Conservation (phyloP, 768 basidiomycete species). For the Cantharellus cinnabarinus region DNA sequence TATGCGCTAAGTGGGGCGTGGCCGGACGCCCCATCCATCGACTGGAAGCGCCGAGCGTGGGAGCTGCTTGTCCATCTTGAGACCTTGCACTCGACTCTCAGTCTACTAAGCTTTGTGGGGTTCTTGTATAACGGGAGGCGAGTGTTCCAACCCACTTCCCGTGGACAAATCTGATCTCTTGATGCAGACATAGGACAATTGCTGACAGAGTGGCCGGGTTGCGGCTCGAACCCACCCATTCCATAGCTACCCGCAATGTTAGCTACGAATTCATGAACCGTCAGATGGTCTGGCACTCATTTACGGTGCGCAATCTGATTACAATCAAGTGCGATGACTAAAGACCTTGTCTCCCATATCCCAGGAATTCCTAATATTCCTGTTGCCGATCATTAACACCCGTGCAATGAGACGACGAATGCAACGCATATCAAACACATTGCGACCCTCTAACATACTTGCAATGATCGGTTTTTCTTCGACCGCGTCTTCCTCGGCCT, state of each 20-base stretch:
- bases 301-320: conserved; percentile 45
- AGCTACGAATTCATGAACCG: conserved; percentile 99
- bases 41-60: conserved; percentile 58
- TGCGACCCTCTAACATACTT: background rate
- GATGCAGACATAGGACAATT: conserved; percentile 59
- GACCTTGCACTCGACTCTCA: conserved; percentile 38
- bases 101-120: conserved; percentile 53
- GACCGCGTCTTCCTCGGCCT: background rate
- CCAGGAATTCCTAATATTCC: conserved; percentile 88
- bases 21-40: conserved; percentile 76
- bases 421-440: conserved; percentile 17
- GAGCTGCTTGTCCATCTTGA: conserved; percentile 43
- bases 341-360: background rate
- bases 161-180: background rate
- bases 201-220: conserved; percentile 60
- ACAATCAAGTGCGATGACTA: background rate
- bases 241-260: conserved; percentile 56
- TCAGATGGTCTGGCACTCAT: conserved; percentile 98
- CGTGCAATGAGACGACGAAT: conserved; percentile 40
- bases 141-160: conserved; percentile 10
- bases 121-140: conserved; percentile 81
- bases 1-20: conserved; percentile 69
- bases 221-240: conserved; percentile 49
- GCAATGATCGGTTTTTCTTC: background rate
- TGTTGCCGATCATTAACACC: conserved; percentile 66